Percentiles rank a stretch among this genome's conserved stretches.
Evolutionary conservation across 2,329 filamentous ascomycete genomes (phyloP).

Genomic region (Aspergillus sp.): DNA sequence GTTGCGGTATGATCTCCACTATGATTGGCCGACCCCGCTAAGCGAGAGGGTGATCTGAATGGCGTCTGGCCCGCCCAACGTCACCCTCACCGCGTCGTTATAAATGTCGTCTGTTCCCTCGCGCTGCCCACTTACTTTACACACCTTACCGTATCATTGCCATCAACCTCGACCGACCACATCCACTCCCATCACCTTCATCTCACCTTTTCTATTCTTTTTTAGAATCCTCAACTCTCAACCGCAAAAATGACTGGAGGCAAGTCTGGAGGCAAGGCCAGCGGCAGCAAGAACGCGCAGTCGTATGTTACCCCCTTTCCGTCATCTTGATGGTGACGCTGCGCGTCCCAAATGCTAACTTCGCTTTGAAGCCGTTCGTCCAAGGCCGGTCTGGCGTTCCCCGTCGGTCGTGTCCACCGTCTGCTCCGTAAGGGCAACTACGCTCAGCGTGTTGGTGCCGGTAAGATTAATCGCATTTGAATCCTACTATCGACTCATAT

Average conservation of each 20-base stretch:
- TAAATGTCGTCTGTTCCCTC: constrained; percentile 40
- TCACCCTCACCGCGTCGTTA: constrained; percentile 44
- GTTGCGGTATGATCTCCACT: constrained; percentile 29
- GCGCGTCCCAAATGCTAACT: constrained; percentile 39
- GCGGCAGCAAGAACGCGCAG: constrained; percentile 97
- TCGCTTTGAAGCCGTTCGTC: constrained; percentile 75
- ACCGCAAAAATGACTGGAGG: constrained; percentile 97
- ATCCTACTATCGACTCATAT: background rate
- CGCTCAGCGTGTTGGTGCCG: constrained; percentile 98
- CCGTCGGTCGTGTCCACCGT: constrained; percentile 98
- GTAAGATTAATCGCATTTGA: constrained; percentile 41
- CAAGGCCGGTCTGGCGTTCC: constrained; percentile 98
- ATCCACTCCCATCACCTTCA: background rate
- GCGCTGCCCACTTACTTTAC: constrained; percentile 31
- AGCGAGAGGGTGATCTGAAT: constrained; percentile 49
- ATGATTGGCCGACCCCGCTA: constrained; percentile 43
- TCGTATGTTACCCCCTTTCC: constrained; percentile 67
- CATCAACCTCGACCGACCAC: constrained; percentile 1
- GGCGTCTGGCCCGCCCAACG: constrained; percentile 39
- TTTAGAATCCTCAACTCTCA: constrained; percentile 35
- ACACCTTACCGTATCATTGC: constrained; percentile 24
- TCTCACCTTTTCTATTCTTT: background rate
- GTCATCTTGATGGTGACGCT: constrained; percentile 10
- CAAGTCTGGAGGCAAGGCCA: constrained; percentile 99
- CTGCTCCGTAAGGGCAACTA: constrained; percentile 99